These are phyloP conservation scores for Fusarium denticulatum DNA, from an alignment of 2,329 filamentous ascomycete genomes.

Conservation along the genomic window DNA sequence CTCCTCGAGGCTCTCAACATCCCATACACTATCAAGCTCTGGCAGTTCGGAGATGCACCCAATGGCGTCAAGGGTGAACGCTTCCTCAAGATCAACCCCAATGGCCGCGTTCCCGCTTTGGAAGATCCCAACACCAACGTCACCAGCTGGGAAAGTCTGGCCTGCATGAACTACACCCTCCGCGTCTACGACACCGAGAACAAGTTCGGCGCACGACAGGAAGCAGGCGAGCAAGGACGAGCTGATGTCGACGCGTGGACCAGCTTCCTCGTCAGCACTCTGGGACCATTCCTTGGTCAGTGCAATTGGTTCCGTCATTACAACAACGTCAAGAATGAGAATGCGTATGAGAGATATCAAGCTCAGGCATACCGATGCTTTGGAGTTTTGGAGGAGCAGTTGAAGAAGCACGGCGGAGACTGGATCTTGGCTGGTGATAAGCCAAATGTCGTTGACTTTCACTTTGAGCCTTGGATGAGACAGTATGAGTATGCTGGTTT, in stretches of 20 bases:
- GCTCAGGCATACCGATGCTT: not conserved
- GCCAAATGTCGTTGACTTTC: constrained; percentile 20
- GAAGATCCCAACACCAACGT: constrained; percentile 47
- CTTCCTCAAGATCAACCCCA: constrained; percentile 45
- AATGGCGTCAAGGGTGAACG: constrained; percentile 41
- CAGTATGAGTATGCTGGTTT: not conserved
- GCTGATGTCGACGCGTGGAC: constrained; percentile 10
- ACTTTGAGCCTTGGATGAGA: constrained; percentile 23
- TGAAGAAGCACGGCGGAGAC: constrained; percentile 5
- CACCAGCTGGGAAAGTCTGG: constrained; percentile 42
- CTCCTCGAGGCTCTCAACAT: constrained; percentile 46
- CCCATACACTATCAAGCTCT: constrained; percentile 40
- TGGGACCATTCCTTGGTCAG: constrained; percentile 14
- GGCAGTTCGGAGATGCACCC: constrained; percentile 2
- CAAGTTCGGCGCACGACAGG: constrained; percentile 5
- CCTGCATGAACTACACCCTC: constrained; percentile 37
- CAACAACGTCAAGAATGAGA: constrained; percentile 10
- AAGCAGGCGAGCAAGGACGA: constrained; percentile 6
- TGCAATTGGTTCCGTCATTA: constrained; percentile 25
- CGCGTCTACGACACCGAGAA: constrained; percentile 32
- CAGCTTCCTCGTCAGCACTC: constrained; percentile 22
- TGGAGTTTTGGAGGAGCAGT: constrained; percentile 14
- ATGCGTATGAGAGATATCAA: constrained; percentile 12
- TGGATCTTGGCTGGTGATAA: constrained; percentile 6
- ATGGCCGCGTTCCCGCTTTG: constrained; percentile 46